Base-by-base conservation (phyloP, 768 basidiomycete species). In the Jaapia argillacea region DNA sequence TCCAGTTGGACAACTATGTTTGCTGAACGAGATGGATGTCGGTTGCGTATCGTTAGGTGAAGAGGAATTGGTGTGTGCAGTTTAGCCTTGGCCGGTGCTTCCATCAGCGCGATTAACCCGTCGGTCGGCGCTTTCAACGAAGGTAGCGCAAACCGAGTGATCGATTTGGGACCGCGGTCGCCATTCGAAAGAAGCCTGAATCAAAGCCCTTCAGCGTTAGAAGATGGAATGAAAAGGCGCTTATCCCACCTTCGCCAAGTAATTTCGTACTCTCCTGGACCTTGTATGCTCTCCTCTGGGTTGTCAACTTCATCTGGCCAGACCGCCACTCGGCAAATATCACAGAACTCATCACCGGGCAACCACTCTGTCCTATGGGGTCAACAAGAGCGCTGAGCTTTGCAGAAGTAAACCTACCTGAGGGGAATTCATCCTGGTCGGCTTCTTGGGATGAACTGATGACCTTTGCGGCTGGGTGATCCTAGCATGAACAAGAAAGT, bases 1-100 rank as follows among this genome's bases (percentile, higher is more conserved):
- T 94, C 90, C 23, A 92, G 68, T 25, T 81, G 75, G 6, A 91
- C 70, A 7, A 75, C 67, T 25, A 93, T 60, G 49, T 79, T 80
- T 1, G 84, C 82, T 2, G 87, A 75, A 26, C 79, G 72, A 5
- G 66, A 65, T 3, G 73, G 68, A 46, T 81, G 71, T 44, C 74
- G 62, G 58, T 88, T 88, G 54, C 90, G 76, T 46, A 85, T 59
- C 48, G 65, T 72, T 40, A 83, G 58, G 40, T 69, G 62, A 23
- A 89, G 67, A 3, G 68, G 57, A 14, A 79, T 58, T 0, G 81
- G 78, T 2, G 61, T 54, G 54, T 92, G 89, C 3, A 91, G 67
- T 28, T 60, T 72, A 6, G 79, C 82, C 2, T 62, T 68, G 0
- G 84, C 64, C 0, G 87, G 83, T 2, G 78, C 66, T 45, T 70